These are phyloP conservation scores for Fusarium sp. DNA, from an alignment of 2,329 filamentous ascomycete species.

Conservation along the genomic window DNA sequence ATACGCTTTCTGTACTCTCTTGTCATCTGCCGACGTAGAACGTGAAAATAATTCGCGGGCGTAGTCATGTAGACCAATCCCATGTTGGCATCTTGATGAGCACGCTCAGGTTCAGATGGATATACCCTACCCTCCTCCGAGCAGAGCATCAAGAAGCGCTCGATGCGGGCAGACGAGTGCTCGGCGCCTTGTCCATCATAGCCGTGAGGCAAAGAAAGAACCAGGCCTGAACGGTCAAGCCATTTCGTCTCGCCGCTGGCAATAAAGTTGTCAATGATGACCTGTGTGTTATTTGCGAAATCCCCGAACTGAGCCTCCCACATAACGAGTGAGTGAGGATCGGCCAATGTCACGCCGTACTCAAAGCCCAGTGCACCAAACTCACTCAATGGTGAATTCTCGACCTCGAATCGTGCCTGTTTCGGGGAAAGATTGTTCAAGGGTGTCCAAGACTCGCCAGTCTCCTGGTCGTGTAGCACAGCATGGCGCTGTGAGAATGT, in stretches of 20 bases:
- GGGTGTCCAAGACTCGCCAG: slow-evolving; percentile 88
- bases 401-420: slow-evolving; percentile 93
- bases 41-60: slow-evolving; percentile 94
- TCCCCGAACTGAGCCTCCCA: slow-evolving; percentile 99
- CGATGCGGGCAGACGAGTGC: slow-evolving; percentile 95
- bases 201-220: slow-evolving; percentile 95
- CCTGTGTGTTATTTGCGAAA: slow-evolving; percentile 98
- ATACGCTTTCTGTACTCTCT: slow-evolving; percentile 97
- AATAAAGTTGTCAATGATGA: slow-evolving; percentile 98
- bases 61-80: slow-evolving; percentile 96
- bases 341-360: slow-evolving; percentile 96
- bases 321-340: slow-evolving; percentile 94
- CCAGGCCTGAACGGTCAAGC: slow-evolving; percentile 95
- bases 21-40: slow-evolving; percentile 95
- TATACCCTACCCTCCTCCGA: slow-evolving; percentile 96
- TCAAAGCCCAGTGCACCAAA: slow-evolving; percentile 88
- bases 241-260: slow-evolving; percentile 97
- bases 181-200: slow-evolving; percentile 98
- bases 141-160: slow-evolving; percentile 94
- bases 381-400: slow-evolving; percentile 87
- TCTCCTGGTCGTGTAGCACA: slow-evolving; percentile 96
- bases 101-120: slow-evolving; percentile 74
- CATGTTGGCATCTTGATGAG: slow-evolving; percentile 99
- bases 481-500: slow-evolving; percentile 98
- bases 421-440: slow-evolving; percentile 86